Evolutionary conservation across 139 green algal genomes (phyloP).

Genomic region (Tetradesmus obliquus): DNA sequence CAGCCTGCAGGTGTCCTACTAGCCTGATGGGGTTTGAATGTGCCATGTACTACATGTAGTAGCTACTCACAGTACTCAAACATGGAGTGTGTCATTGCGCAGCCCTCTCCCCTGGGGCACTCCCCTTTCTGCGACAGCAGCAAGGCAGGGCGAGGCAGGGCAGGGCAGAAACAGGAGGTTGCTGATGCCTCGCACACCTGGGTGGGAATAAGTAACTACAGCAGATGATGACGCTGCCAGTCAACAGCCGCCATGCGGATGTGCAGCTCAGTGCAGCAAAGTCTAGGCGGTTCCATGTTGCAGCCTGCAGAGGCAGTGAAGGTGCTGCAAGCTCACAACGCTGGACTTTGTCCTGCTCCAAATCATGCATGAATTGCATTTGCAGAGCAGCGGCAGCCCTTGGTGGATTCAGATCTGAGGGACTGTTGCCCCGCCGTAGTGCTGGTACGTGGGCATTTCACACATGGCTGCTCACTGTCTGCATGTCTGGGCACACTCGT

Average conservation of each 20-base stretch:
- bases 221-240: neutral
- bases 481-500: conserved; percentile 5
- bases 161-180: neutral
- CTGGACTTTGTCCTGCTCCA: no score
- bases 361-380: neutral
- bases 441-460: no score
- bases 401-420: no score
- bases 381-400: no score
- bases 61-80: conserved; percentile 6
- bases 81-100: conserved; percentile 20
- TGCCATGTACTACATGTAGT: no score
- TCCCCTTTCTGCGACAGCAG: conserved; percentile 2
- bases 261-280: no score
- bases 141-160: neutral
- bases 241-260: neutral
- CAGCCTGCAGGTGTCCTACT: no score
- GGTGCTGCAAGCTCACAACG: no score
- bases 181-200: neutral
- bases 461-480: neutral
- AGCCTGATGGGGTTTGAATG: no score
- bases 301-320: no score
- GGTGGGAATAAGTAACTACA: neutral
- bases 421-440: no score
- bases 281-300: no score
- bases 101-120: neutral